Evolutionary conservation across 495 filamentous ascomycete species (phyloP), one percentile per base, ranked within the genome.

Genomic region (Penicillium manginii): DNA sequence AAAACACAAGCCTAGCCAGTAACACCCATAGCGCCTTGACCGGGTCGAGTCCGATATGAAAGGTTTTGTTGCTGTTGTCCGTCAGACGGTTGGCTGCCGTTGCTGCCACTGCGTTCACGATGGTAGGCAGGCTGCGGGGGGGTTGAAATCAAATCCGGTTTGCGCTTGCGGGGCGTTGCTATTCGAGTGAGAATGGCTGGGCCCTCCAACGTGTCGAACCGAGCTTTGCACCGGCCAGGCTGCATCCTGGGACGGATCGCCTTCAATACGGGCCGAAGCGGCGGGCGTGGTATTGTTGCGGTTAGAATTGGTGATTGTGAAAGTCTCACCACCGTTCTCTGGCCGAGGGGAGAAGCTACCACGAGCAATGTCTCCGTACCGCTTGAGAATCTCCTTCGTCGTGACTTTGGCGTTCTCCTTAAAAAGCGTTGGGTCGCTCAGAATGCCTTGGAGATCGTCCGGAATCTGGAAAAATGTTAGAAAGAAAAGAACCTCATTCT

Each of bases 371-470:
- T 92, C 89, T 7, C 88, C 90, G 69, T 93, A 93, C 40, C 90
- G 84, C 70, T 92, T 92, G 21, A 99, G 83, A 52, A 99, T 98
- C 67, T 98, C 94, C 69, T 99, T 98, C 2, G 93, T 93, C 2
- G 96, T 97, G 48, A 98, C 86, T 53, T 99, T 93, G 39, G 86
- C 85, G 58, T 81, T 87, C 62, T 85, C 88, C 70, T 84, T 88
- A 72, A 96, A 92, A 46, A 98, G 84, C 21, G 82, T 82, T 35
- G 86, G 85, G 69, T 98, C 93, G 64, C 86, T 88, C 29, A 98
- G 81, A 58, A 96, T 88, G 18, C 88, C 86, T 67, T 92, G 85
- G 32, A 98, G 73, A 66, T 98, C 93, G 73, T 93, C 92, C 6
- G 94, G 94, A 48, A 98, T 91, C 94, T 97, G 65, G 11, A 12